Evolutionary conservation across 1,139 yeast genomes (phyloP).

Genomic region (Protomyces gravidus): DNA sequence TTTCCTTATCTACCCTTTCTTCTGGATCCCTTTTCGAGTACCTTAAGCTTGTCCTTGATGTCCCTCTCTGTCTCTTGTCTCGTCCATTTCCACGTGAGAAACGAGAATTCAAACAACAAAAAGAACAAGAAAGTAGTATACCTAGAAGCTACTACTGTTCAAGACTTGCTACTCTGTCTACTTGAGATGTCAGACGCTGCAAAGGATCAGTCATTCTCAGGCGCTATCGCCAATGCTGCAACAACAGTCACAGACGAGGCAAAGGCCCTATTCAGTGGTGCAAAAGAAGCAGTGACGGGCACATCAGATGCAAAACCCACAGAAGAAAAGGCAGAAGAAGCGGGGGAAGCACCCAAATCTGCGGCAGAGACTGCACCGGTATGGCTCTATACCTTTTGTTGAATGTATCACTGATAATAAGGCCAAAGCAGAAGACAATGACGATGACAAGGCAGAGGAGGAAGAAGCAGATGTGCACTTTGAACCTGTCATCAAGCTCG

Average conservation of each 20-base stretch:
- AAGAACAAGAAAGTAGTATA: too few relatives aligned
- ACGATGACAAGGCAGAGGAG: slow-evolving; percentile 60
- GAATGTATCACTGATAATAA: slow-evolving; percentile 1
- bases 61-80: too few relatives aligned
- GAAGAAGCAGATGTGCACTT: slow-evolving; percentile 94
- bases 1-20: too few relatives aligned
- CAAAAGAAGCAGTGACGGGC: slow-evolving; percentile 11
- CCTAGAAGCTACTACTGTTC: too few relatives aligned
- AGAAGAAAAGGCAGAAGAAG: not conserved
- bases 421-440: slow-evolving; percentile 20
- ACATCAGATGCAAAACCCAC: not conserved
- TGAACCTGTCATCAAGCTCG: slow-evolving; percentile 91
- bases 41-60: too few relatives aligned
- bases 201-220: slow-evolving; percentile 17
- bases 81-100: too few relatives aligned
- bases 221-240: slow-evolving; percentile 25
- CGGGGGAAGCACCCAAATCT: slow-evolving; percentile 8
- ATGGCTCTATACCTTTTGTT: too few relatives aligned
- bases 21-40: too few relatives aligned
- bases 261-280: slow-evolving; percentile 24
- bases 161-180: too few relatives aligned
- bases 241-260: slow-evolving; percentile 24
- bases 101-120: too few relatives aligned
- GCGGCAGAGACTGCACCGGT: slow-evolving; percentile 26
- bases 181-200: slow-evolving; percentile 9